Base-by-base conservation (phyloP, 257 asterid species). In the Lithospermum erythrorhizon region DNA sequence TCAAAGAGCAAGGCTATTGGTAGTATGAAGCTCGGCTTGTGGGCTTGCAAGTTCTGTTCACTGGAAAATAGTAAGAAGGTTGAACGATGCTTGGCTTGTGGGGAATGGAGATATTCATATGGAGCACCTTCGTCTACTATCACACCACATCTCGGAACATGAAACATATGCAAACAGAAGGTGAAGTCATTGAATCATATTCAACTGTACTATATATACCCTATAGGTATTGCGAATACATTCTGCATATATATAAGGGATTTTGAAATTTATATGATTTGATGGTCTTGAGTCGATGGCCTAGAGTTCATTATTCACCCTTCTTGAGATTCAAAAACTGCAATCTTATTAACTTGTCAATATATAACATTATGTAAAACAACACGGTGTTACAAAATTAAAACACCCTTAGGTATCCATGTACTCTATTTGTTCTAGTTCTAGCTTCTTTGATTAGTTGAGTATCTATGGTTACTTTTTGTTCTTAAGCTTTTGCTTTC, bases 1-100 rank as follows among this genome's bases (percentile, higher is more conserved):
- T 64, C 69, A 53, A 82, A 74, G 73, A 67, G 69, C 29, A 65
- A 47, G 63, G 74, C 56, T 67, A 59, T 35, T 1, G 78, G 63
- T 62, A 69, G 62, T 21, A 69, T 69, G 62, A 73, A 70, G 73
- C 27, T 65, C n/a, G 74, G 65, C 59, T 62, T 67, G 47, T 89
- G 97, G 97, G 65, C 81, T 20, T 89, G 97, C 78, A 89, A 89
- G 73, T 79, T 83, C 60, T 89, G 97, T 76, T 83, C 89, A n/a
- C 72, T 89, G 21, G 75, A 83, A n/a, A 89, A 86, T 75, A 64
- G 68, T 67, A 61, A 54, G 19, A 82, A 67, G 61, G 67, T 72
- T 1, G 85, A 86, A 59, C 73, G 84, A 70, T 84, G 95, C 81
- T 68, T 57, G 69, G 94, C 87, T 65, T 89, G 97, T 72, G 95